These are phyloP conservation scores for Cladophialophora carrionii DNA, from an alignment of 2,329 filamentous ascomycete genomes.

Conservation along the genomic window DNA sequence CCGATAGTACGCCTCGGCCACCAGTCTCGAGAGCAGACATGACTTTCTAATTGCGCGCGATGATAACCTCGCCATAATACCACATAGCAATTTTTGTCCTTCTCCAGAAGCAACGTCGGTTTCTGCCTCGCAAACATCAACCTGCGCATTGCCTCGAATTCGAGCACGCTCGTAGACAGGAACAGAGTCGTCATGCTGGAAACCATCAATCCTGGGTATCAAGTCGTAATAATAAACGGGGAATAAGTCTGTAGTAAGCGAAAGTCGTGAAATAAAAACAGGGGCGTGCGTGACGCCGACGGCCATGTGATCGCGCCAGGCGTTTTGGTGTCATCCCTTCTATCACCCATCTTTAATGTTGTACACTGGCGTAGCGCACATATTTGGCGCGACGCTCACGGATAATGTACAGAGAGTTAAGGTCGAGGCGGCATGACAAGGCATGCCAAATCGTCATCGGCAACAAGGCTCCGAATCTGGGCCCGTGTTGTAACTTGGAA, in stretches of 20 bases:
- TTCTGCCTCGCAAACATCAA: slow-evolving; percentile 1
- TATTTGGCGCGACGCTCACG: slow-evolving; percentile 15
- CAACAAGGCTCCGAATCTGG: neutral
- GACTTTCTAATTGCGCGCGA: neutral
- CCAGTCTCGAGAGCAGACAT: neutral
- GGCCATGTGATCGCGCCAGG: slow-evolving; percentile 12
- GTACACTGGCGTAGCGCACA: slow-evolving; percentile 24
- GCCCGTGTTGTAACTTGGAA: neutral
- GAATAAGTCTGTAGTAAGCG: slow-evolving; percentile 23
- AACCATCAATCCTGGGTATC: slow-evolving; percentile 32
- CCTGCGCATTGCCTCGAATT: neutral
- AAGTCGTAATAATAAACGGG: slow-evolving; percentile 30
- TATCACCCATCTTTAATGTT: slow-evolving; percentile 19
- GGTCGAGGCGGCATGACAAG: slow-evolving; percentile 18
- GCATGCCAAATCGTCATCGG: slow-evolving; percentile 11
- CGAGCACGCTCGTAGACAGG: slow-evolving; percentile 9
- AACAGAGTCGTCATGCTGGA: slow-evolving; percentile 19
- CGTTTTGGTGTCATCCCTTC: slow-evolving; percentile 21
- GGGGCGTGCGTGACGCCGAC: slow-evolving; percentile 10
- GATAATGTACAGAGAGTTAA: slow-evolving; percentile 28
- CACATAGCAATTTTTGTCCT: slow-evolving; percentile 3
- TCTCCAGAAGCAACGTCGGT: neutral
- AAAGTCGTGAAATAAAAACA: slow-evolving; percentile 30
- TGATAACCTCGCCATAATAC: neutral
- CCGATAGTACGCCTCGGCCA: neutral